Conservation (phyloP, 2,329 filamentous ascomycete genomes). For the Escovopsis sp. region DNA sequence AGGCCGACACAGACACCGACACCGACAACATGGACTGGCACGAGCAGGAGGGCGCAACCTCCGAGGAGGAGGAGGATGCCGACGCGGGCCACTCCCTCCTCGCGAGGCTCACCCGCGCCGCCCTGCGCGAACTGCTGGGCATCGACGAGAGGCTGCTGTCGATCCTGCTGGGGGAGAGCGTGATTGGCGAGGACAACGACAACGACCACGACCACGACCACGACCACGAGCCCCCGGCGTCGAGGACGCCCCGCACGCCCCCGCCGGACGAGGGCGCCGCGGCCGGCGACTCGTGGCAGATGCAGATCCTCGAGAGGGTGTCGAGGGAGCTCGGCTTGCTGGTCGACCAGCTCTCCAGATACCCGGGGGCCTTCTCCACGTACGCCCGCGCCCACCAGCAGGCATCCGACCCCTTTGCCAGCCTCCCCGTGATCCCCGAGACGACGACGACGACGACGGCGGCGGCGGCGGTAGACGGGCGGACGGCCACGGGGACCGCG, state of each 20-base stretch:
- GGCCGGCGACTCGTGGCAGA: conserved; percentile 49
- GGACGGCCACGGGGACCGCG: conserved; percentile 13
- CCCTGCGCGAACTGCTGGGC: conserved; percentile 80
- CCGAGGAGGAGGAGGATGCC: conserved; percentile 19
- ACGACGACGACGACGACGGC: conserved; percentile 20
- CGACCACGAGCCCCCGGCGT: too few species aligned
- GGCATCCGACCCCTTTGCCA: conserved; percentile 60
- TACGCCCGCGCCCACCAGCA: conserved; percentile 50
- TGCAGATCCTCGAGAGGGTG: conserved; percentile 67
- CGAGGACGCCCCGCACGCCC: conserved; percentile 31
- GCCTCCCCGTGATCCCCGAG: conserved; percentile 52
- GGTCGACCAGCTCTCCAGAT: conserved; percentile 62
- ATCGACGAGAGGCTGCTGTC: conserved; percentile 77
- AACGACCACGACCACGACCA: background rate
- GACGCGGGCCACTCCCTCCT: conserved; percentile 43
- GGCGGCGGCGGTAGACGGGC: conserved; percentile 19
- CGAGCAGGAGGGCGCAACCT: conserved; percentile 11
- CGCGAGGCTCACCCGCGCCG: conserved; percentile 66
- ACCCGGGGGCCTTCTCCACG: conserved; percentile 78
- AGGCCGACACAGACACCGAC: conserved; percentile 19
- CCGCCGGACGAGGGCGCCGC: conserved; percentile 14
- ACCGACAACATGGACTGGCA: conserved; percentile 36
- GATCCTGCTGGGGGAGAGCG: conserved; percentile 70
- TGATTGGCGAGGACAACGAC: conserved; percentile 38
- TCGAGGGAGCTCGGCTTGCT: conserved; percentile 75